These are phyloP conservation scores for Carallia pectinifolia DNA, from an alignment of 345 rosid genomes.

Conservation along the genomic window DNA sequence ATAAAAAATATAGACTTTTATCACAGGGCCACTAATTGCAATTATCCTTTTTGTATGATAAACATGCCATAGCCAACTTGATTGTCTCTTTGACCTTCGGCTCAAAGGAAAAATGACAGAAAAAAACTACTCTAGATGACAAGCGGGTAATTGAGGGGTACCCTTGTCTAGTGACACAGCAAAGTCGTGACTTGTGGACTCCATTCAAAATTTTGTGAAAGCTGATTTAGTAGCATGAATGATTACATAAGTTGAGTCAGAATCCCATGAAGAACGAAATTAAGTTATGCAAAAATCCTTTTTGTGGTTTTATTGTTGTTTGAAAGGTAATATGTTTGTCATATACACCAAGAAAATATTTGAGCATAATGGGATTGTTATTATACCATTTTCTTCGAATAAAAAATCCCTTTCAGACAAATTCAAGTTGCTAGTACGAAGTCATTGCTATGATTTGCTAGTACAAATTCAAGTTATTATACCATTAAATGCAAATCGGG, in stretches of 20 bases:
- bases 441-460: too few relatives aligned
- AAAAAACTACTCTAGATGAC: neutral
- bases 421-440: too few relatives aligned
- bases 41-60: constrained; percentile 8
- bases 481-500: too few relatives aligned
- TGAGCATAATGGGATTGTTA: neutral
- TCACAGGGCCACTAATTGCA: neutral
- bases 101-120: too few relatives aligned
- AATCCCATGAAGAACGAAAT: constrained; percentile 22
- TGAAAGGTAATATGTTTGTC: neutral
- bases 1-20: neutral
- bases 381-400: neutral
- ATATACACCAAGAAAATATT: neutral
- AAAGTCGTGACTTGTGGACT: constrained; percentile 7
- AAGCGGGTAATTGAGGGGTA: constrained; percentile 11
- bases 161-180: constrained; percentile 3
- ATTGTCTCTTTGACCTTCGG: constrained; percentile 10
- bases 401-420: neutral
- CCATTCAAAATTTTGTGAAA: constrained; percentile 13
- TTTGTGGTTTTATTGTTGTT: constrained; percentile 11
- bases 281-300: neutral
- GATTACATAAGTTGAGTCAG: constrained; percentile 24
- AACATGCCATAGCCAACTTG: constrained; percentile 13
- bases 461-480: too few relatives aligned
- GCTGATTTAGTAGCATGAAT: neutral